Base-by-base conservation (phyloP, 345 rosid species). In the Salix exigua region DNA sequence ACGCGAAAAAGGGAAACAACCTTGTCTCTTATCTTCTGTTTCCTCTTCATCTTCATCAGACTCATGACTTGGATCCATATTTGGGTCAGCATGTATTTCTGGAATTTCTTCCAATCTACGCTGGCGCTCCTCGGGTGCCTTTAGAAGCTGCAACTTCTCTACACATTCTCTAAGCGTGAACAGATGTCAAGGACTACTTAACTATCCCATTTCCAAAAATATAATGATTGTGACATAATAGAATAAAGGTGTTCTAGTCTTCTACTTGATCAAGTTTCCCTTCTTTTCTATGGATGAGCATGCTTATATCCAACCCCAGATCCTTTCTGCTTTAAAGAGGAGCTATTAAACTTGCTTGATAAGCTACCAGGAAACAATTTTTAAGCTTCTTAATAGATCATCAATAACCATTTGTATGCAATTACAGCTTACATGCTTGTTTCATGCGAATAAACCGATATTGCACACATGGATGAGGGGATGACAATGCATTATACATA, bases 141-240 rank as follows among this genome's bases (percentile, higher is more conserved):
- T 96, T 21, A 96, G 79, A 58, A 94, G 88, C 88, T 96, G 98
- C 87, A 96, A 75, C 82, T 94, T 96, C 87, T 96, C 99, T 62
- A 96, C 98, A 82, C 98, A 94, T 86, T 94, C 98, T 88, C 99
- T 93, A 73, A 96, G 98, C 90, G 96, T 96, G 73, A 80, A 31
- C 70, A 80, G 37, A 68, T 79, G 97, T 92, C 78, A 96, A 93
- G 97, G 90, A 88, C 62, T 26, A 79, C 82, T 50, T 26, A 48
- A 71, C n/a, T 19, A 31, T 26, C 11, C 28, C 63, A 23, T 58
- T 58, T 58, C 23, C 4, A 58, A 58, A 58, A 58, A 9, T 40
- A n/a, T 25, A 58, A 58, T 23, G 63, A 58, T 10, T 11, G 5
- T 58, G 63, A 23, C 26, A 58, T 67, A 38, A 38, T 67, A 37